Evolutionary conservation across 1,139 yeast genomes (phyloP), one percentile per base, ranked within the genome.

Genomic region (Eremothecium gossypii): DNA sequence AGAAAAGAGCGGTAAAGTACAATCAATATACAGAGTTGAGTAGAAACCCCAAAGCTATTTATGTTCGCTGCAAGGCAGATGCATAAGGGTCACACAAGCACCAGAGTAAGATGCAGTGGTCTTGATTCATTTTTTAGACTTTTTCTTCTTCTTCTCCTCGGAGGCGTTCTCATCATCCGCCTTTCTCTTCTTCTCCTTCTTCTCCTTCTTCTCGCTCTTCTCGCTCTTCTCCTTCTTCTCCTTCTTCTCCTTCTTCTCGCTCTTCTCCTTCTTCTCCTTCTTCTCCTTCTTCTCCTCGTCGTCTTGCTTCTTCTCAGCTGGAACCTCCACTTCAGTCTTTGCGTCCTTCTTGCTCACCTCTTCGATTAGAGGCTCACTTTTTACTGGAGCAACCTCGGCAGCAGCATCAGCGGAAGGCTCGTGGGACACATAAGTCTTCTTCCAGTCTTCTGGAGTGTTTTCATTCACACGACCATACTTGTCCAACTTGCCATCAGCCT

Each of bases 401-500:
- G 64, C 45, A 33, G 60, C 47, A 23, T 55, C 49, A 28, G 55
- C 50, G 34, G 60, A 51, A 41, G 60, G 58, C 37, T 76, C 77
- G 56, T 81, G 83, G 61, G 86, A 87, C 55, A 81, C 84, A 66
- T 91, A 93, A 42, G 77, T 79, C 57, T 73, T 71, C 71, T 87
- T 89, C 99, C 99, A 91, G 40, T 77, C 74, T 40, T 77, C 83
- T 57, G 98, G 98, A 38, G 98, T 91, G 65, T 77, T 80, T 66
- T 91, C 98, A 62, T 87, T 91, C 53, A 73, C 74, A 70, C 96
- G 81, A 50, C 98, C 98, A 61, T 70, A 91, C 70, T 89, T 86
- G 72, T 91, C 98, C 60, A 91, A 79, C 70, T 91, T 91, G 59
- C 98, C 98, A 54, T 85, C 96, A 44, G 95, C 84, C 77, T 89